Conservation (phyloP, 192 early-diverging fungal species). For the Rhizophagus sp. region DNA sequence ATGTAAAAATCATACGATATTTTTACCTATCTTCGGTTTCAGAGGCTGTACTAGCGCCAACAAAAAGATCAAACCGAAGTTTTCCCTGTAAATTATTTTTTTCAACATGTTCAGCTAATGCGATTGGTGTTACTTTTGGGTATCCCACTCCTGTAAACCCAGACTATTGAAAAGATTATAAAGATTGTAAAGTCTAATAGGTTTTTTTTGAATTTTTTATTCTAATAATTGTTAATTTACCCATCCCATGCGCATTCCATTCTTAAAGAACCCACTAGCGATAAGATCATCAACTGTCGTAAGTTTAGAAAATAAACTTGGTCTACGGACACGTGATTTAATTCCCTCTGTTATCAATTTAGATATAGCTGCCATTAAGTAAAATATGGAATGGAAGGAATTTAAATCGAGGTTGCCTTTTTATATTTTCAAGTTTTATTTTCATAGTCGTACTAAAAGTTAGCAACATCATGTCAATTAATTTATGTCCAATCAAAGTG, state of each 20-base stretch:
- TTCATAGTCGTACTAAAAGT: too few relatives aligned
- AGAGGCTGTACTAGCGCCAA: constrained; percentile 40
- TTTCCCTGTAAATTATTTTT: constrained; percentile 45
- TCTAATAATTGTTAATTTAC: constrained; percentile 7
- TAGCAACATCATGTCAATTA: too few relatives aligned
- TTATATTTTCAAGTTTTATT: too few relatives aligned
- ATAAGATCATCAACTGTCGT: constrained; percentile 39
- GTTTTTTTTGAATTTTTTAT: background rate
- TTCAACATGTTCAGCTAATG: constrained; percentile 47
- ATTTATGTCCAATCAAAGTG: too few relatives aligned
- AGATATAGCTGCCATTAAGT: background rate
- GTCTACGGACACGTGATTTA: constrained; percentile 38
- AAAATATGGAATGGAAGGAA: too few relatives aligned
- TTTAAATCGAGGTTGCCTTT: too few relatives aligned
- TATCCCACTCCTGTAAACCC: constrained; percentile 47
- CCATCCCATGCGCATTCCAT: constrained; percentile 40
- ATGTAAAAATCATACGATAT: background rate
- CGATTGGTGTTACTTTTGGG: constrained; percentile 42
- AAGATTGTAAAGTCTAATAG: background rate
- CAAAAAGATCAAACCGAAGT: constrained; percentile 46
- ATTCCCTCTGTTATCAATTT: constrained; percentile 28
- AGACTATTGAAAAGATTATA: constrained; percentile 32
- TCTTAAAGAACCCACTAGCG: constrained; percentile 38
- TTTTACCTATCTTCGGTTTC: constrained; percentile 34
- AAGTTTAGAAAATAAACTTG: constrained; percentile 37